Percentiles rank a stretch among this genome's conserved stretches.
These are phyloP conservation scores for Fusarium liriodendri DNA, from an alignment of 2,329 filamentous ascomycete species.

Conservation along the genomic window DNA sequence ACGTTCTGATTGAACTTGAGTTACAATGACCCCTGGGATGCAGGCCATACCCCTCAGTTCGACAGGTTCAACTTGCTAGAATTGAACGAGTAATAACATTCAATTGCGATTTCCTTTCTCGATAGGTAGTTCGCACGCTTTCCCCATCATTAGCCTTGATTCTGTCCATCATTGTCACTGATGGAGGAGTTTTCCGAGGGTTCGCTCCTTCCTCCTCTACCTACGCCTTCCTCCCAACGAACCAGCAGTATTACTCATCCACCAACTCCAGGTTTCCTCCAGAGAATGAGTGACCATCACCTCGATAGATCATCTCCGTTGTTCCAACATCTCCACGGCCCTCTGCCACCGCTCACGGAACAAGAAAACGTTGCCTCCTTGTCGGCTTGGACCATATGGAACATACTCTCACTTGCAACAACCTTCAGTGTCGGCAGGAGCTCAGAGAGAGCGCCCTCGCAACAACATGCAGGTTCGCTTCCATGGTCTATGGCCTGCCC, in stretches of 20 bases:
- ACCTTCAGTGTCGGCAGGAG: slow-evolving; percentile 77
- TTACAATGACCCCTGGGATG: slow-evolving; percentile 11
- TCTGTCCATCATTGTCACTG: neutral
- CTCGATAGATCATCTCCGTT: neutral
- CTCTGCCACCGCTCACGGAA: neutral
- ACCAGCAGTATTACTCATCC: neutral
- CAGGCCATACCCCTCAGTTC: slow-evolving; percentile 24
- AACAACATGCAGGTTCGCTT: slow-evolving; percentile 82
- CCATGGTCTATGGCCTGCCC: neutral
- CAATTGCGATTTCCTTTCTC: slow-evolving; percentile 3
- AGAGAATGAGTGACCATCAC: neutral
- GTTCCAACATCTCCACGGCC: neutral
- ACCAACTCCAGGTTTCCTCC: neutral
- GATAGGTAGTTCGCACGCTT: neutral
- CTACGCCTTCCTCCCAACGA: neutral
- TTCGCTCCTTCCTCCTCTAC: neutral
- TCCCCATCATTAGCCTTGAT: neutral
- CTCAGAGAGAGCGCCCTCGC: slow-evolving; percentile 81
- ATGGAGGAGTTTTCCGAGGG: neutral
- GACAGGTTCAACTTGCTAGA: slow-evolving; percentile 33
- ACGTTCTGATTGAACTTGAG: slow-evolving; percentile 9
- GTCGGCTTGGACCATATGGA: slow-evolving; percentile 68
- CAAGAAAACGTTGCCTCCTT: neutral
- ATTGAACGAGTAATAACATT: slow-evolving; percentile 28
- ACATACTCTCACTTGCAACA: slow-evolving; percentile 80